Conservation (phyloP, 306 rosid genomes). For the Geum urbanum region DNA sequence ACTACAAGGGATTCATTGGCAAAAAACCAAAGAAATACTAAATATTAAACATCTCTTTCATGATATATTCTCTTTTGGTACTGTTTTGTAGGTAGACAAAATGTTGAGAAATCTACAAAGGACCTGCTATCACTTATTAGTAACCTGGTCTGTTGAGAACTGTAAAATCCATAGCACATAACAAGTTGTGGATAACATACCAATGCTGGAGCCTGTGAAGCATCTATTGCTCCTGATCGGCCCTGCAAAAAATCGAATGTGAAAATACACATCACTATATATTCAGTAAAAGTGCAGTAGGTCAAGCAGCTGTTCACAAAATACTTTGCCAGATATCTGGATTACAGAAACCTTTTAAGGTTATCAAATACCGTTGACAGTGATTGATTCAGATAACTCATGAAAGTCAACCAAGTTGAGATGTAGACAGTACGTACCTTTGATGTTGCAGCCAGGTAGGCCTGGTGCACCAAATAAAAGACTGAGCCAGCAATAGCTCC, state of each 20-base stretch:
- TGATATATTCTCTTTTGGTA: background rate
- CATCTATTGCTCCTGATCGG: slow-evolving; percentile 25
- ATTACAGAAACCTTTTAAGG: too few species aligned
- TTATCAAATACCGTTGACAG: background rate
- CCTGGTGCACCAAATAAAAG: slow-evolving; percentile 58
- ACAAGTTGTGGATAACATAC: slow-evolving; percentile 42
- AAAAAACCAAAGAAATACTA: background rate
- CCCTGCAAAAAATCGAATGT: slow-evolving; percentile 41
- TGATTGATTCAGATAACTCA: slow-evolving; percentile 8
- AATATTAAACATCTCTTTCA: background rate
- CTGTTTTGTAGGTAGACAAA: background rate
- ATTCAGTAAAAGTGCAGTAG: background rate
- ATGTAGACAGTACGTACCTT: slow-evolving; percentile 40
- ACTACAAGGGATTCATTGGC: background rate
- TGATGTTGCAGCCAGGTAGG: slow-evolving; percentile 57
- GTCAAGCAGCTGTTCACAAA: background rate
- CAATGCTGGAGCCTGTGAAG: slow-evolving; percentile 44
- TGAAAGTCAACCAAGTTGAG: background rate
- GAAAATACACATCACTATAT: slow-evolving; percentile 6
- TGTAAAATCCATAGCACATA: background rate
- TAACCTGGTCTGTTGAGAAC: background rate
- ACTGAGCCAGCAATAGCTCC: slow-evolving; percentile 80
- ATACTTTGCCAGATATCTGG: background rate
- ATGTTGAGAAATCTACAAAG: background rate
- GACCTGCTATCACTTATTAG: background rate